Conservation (phyloP, 164 flowering plant genomes). For the Piper betle region DNA sequence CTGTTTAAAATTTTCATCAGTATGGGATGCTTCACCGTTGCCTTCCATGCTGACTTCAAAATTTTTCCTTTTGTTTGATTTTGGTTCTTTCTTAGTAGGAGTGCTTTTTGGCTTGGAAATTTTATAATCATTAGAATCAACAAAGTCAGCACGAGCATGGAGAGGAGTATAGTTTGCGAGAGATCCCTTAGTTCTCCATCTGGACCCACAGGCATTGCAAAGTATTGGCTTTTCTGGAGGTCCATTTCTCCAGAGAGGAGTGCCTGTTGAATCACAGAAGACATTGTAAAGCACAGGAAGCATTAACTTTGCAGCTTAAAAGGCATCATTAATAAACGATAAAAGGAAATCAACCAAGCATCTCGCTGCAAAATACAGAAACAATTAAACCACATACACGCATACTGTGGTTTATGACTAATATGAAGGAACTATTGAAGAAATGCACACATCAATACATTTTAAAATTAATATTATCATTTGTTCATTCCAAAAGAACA, state of each 20-base stretch:
- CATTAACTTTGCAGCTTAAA: neutral
- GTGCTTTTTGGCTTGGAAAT: constrained; percentile 31
- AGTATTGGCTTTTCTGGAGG: constrained; percentile 94
- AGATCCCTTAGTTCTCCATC: constrained; percentile 97
- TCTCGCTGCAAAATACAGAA: neutral
- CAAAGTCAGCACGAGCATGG: constrained; percentile 70
- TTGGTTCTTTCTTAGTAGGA: constrained; percentile 43
- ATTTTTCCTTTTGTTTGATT: constrained; percentile 45
- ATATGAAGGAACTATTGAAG: too few relatives aligned
- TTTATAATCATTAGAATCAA: constrained; percentile 36
- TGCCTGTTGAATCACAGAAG: constrained; percentile 32
- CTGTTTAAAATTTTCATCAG: constrained; percentile 28
- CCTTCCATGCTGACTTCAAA: constrained; percentile 17
- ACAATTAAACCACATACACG: too few relatives aligned
- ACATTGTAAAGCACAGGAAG: neutral
- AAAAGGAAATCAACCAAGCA: neutral
- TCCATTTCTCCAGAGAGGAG: constrained; percentile 99
- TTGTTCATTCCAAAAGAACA: too few relatives aligned
- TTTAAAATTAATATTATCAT: too few relatives aligned
- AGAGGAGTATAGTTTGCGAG: constrained; percentile 84
- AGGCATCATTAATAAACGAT: neutral
- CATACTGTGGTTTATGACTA: too few relatives aligned
- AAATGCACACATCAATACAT: too few relatives aligned
- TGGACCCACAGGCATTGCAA: constrained; percentile 98
- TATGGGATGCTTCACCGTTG: constrained; percentile 19